Base-by-base conservation (phyloP, 306 rosid genomes). In the Myrica gale region DNA sequence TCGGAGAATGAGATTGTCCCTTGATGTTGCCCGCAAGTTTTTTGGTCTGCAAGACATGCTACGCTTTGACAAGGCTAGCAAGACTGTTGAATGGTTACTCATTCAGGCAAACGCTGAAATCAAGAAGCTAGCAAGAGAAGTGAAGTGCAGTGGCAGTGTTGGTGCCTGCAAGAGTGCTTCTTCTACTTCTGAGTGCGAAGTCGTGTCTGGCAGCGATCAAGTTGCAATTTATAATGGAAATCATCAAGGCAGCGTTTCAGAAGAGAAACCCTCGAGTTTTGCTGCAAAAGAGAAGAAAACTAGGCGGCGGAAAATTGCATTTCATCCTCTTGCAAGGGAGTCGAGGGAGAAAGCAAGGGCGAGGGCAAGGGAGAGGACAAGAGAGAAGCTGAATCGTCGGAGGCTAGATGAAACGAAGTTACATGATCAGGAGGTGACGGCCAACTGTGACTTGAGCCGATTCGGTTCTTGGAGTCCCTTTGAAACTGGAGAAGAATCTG, bases 51-150 rank as follows among this genome's bases (percentile, higher is more conserved):
- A 95, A 81, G 99, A 95, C 74, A 75, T 86, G 89, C 68, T 95
- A 13, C 93, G 92, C 4, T 91, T 84, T 50, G 99, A 95, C 72
- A 92, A 91, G 81, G 96, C 93, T 0, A 95, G 99, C 88, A 92
- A 92, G 74, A 92, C 99, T 0, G 97, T 95, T 5, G 98, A 89
- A 54, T 95, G 99, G 99, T 23, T 95, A 44, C 86, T 95, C 6
- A 73, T 66, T 71, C 90, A 89, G 78, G 83, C 98, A 0, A 84
- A 72, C 19, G 41, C 73, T 4, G 93, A 83, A 54, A 95, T 95
- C 83, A 81, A 82, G 72, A 88, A 85, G 23, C 89, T 95, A 2
- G 81, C 78, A 1, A 80, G 76, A 23, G 88, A 86, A 16, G 72
- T 77, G 62, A 87, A 79, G 20, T 52, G 77, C 53, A n/a, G 2